phyloP scores from a whole-genome alignment of 495 filamentous ascomycete species.

The Talaromyces thailandensis region DNA sequence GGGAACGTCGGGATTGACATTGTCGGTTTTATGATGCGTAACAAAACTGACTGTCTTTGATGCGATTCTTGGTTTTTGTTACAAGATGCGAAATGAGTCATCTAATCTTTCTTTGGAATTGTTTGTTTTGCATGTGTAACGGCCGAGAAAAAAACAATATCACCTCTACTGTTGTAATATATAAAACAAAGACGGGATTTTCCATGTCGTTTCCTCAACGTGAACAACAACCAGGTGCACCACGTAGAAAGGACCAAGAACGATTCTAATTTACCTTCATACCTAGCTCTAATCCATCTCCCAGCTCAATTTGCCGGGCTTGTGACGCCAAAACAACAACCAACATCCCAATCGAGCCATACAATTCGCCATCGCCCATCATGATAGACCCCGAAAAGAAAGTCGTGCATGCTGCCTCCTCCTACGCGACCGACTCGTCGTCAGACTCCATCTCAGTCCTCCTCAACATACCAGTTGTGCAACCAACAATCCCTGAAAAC shows the following conservation, averaged over 20 bases:
- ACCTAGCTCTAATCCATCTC: background rate
- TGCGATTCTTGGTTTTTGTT: background rate
- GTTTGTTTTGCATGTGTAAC: background rate
- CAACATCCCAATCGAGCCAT: background rate
- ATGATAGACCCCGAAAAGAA: background rate
- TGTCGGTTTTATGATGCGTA: background rate
- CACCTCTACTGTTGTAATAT: too few relatives aligned
- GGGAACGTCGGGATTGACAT: background rate
- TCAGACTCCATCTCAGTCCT: background rate
- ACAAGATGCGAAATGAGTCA: background rate
- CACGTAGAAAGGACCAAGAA: background rate
- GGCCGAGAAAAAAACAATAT: background rate
- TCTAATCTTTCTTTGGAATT: background rate
- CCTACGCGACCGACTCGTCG: background rate
- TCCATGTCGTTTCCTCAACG: background rate
- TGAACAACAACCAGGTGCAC: background rate
- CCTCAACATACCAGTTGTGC: background rate
- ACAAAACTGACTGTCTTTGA: background rate
- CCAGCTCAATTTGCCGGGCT: background rate
- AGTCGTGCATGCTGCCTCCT: background rate
- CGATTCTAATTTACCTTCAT: background rate
- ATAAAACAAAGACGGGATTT: background rate
- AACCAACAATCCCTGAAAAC: background rate
- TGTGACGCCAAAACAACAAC: background rate
- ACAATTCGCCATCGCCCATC: background rate